Percentiles rank a stretch among this genome's conserved stretches.
Conservation (phyloP, 192 early-diverging fungal species). For the Coemansia guatemalensis region DNA sequence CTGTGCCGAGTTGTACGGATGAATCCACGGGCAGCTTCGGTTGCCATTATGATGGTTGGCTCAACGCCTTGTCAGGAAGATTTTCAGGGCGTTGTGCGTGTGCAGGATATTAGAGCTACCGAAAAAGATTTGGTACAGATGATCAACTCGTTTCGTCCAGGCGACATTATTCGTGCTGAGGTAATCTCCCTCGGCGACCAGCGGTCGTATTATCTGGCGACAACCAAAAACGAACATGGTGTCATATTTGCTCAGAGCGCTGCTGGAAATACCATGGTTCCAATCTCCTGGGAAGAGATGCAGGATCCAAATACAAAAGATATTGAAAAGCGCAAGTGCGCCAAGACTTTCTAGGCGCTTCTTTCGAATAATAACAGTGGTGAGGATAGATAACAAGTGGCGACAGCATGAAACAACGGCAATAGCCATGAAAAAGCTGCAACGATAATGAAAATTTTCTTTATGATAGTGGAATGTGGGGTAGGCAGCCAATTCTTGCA, state of each 20-base stretch:
- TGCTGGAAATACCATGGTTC: conserved; percentile 83
- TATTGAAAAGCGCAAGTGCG: conserved; percentile 92
- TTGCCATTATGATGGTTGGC: conserved; percentile 91
- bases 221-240: conserved; percentile 89
- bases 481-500: too few species aligned
- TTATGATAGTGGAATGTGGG: too few species aligned
- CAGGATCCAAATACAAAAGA: conserved; percentile 86
- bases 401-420: too few species aligned
- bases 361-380: neutral
- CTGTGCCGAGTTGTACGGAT: conserved; percentile 88
- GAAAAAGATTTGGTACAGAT: conserved; percentile 95
- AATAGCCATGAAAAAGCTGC: too few species aligned
- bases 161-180: conserved; percentile 86
- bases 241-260: conserved; percentile 90
- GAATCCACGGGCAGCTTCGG: conserved; percentile 79
- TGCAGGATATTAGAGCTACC: conserved; percentile 93
- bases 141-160: conserved; percentile 85
- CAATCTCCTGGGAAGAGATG: conserved; percentile 98
- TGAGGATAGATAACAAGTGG: too few species aligned
- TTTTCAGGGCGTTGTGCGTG: conserved; percentile 86
- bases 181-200: conserved; percentile 93
- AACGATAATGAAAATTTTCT: too few species aligned
- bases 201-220: conserved; percentile 87
- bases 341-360: conserved; percentile 69
- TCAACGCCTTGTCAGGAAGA: conserved; percentile 76